Percentiles rank a stretch among this genome's conserved stretches.
phyloP scores from a whole-genome alignment of 2,329 filamentous ascomycete species.

The Cladophialophora bantiana region DNA sequence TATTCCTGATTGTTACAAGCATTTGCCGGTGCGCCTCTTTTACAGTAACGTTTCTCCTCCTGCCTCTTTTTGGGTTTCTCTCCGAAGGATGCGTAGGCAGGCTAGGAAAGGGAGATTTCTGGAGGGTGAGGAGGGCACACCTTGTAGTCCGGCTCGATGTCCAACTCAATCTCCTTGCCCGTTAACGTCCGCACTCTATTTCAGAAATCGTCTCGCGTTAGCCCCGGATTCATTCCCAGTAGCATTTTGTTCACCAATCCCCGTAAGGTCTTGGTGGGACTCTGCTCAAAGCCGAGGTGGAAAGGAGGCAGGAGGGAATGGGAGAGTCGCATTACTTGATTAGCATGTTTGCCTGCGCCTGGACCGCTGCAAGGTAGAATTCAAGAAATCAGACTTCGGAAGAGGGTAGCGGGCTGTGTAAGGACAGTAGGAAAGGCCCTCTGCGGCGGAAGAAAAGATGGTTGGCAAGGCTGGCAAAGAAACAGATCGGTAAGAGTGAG shows the following conservation, averaged over 20 bases:
- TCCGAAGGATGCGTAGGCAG: not conserved
- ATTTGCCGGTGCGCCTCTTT: no score
- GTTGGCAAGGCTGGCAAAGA: not conserved
- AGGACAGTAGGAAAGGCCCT: not conserved
- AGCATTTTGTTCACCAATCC: not conserved
- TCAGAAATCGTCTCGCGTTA: not conserved
- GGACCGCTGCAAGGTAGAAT: not conserved
- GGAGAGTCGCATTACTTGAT: constrained; percentile 16
- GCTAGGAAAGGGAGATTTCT: not conserved
- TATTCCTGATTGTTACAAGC: no score
- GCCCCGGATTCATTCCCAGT: not conserved
- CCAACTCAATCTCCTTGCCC: constrained; percentile 98
- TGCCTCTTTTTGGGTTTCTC: not conserved
- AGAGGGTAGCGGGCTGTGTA: not conserved
- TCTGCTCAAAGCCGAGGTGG: not conserved
- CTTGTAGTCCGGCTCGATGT: constrained; percentile 94
- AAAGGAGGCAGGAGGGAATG: not conserved
- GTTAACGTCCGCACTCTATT: constrained; percentile 92
- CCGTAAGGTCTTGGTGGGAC: not conserved
- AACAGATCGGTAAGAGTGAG: not conserved
- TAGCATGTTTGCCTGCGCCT: constrained; percentile 11
- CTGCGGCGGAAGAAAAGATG: not conserved
- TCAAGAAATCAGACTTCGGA: not conserved
- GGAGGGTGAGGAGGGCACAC: constrained; percentile 53
- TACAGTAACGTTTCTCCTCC: not conserved